phyloP scores from a whole-genome alignment of 768 basidiomycete genomes.

The Lentinula edodes region DNA sequence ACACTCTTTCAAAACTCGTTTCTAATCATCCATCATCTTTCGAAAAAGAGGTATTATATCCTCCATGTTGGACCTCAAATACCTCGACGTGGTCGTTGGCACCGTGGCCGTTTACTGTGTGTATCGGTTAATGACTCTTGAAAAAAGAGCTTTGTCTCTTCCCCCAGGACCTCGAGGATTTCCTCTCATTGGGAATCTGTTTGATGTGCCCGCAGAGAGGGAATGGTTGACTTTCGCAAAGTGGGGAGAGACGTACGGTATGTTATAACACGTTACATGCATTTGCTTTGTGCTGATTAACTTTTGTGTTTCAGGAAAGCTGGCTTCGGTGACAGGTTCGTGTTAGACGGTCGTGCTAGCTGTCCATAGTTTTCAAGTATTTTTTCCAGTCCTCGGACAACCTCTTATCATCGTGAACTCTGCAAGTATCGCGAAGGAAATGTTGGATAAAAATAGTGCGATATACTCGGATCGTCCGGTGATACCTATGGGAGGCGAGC shows the following conservation, averaged over 20 bases:
- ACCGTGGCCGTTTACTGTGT: not conserved
- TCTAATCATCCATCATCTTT: not conserved
- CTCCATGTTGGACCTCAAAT: not conserved
- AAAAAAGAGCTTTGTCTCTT: not conserved
- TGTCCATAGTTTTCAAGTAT: not conserved
- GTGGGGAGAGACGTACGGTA: slow-evolving; percentile 17
- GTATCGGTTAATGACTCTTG: not conserved
- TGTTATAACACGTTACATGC: not conserved
- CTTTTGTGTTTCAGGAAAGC: not conserved
- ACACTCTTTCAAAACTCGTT: not conserved
- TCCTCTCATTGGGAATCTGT: slow-evolving; percentile 16
- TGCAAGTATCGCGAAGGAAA: slow-evolving; percentile 21
- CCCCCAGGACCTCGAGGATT: slow-evolving; percentile 13
- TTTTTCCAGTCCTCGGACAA: slow-evolving; percentile 24
- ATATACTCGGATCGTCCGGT: slow-evolving; percentile 36
- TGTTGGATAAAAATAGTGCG: slow-evolving; percentile 36
- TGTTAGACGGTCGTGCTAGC: not conserved
- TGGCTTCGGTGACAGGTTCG: slow-evolving; percentile 2
- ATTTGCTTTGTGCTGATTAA: not conserved
- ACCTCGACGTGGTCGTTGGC: not conserved
- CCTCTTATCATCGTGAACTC: slow-evolving; percentile 30
- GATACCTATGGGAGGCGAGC: slow-evolving; percentile 14
- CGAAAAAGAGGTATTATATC: not conserved
- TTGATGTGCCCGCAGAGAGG: slow-evolving; percentile 11
- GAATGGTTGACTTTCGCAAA: slow-evolving; percentile 14